These are phyloP conservation scores for Magnolia changhungtana DNA, from an alignment of 164 flowering plant species.

Conservation along the genomic window DNA sequence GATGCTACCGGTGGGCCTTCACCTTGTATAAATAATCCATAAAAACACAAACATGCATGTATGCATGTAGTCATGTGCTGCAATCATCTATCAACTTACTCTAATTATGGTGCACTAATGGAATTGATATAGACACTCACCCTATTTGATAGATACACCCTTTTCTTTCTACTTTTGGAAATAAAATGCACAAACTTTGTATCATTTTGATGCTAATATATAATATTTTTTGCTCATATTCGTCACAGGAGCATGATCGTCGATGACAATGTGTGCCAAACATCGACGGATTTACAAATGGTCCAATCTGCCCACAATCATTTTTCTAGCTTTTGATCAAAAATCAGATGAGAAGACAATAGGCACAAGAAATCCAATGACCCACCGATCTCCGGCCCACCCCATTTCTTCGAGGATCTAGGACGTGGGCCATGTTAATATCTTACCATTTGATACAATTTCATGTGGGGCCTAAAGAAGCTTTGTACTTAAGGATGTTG, in stretches of 20 bases:
- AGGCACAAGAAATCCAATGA: not conserved
- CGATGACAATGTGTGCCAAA: constrained; percentile 68
- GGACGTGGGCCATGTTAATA: not conserved
- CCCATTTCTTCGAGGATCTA: constrained; percentile 3
- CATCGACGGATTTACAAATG: constrained; percentile 71
- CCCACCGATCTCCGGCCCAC: not conserved
- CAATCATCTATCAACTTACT: not conserved
- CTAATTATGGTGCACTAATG: no score
- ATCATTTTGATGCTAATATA: not conserved
- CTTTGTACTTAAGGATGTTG: not conserved
- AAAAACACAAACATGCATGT: not conserved
- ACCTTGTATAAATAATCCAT: no score
- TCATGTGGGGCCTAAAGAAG: constrained; percentile 1
- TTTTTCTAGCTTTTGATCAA: constrained; percentile 51
- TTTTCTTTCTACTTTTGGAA: not conserved
- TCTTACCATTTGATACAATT: constrained; percentile 5
- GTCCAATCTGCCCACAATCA: constrained; percentile 56
- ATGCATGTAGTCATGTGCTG: not conserved
- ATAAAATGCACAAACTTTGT: not conserved
- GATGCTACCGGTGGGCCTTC: not conserved
- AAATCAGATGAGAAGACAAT: not conserved
- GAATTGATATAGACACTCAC: not conserved
- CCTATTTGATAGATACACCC: not conserved
- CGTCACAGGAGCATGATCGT: constrained; percentile 48
- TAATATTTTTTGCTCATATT: not conserved